Conservation (phyloP, 352 stramenopile genomes). For the Phytophthora colocasiae region DNA sequence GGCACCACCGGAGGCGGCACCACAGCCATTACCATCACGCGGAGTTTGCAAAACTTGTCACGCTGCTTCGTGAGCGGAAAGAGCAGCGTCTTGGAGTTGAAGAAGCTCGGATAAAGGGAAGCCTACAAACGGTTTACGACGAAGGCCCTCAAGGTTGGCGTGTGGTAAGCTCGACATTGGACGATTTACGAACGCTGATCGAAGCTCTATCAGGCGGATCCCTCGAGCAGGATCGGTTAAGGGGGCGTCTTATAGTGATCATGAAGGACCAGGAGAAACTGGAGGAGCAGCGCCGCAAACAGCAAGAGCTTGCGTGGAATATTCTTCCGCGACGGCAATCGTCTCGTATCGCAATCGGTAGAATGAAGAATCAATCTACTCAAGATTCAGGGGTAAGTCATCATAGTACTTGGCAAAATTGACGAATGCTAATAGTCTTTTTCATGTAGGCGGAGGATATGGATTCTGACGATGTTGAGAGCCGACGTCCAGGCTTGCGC, state of each 20-base stretch:
- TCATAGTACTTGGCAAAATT: neutral
- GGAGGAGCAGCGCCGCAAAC: conserved; percentile 66
- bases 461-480: conserved; percentile 34
- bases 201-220: conserved; percentile 65
- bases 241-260: conserved; percentile 78
- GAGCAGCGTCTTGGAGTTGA: conserved; percentile 68
- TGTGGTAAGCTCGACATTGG: conserved; percentile 75
- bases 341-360: conserved; percentile 81
- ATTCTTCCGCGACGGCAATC: conserved; percentile 82
- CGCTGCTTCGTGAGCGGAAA: conserved; percentile 62
- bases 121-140: conserved; percentile 39
- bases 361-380: conserved; percentile 74
- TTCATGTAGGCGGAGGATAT: conserved; percentile 32
- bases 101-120: conserved; percentile 50
- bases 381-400: conserved; percentile 57
- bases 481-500: conserved; percentile 25
- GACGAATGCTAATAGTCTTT: conserved; percentile 8
- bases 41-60: conserved; percentile 75
- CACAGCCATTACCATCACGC: conserved; percentile 68
- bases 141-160: conserved; percentile 71
- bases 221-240: conserved; percentile 78
- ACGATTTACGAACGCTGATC: conserved; percentile 64
- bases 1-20: conserved; percentile 58
- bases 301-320: conserved; percentile 79
- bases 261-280: conserved; percentile 81